These are phyloP conservation scores for Areca catechu DNA, from an alignment of 176 grass and related monocot genomes.

Conservation along the genomic window DNA sequence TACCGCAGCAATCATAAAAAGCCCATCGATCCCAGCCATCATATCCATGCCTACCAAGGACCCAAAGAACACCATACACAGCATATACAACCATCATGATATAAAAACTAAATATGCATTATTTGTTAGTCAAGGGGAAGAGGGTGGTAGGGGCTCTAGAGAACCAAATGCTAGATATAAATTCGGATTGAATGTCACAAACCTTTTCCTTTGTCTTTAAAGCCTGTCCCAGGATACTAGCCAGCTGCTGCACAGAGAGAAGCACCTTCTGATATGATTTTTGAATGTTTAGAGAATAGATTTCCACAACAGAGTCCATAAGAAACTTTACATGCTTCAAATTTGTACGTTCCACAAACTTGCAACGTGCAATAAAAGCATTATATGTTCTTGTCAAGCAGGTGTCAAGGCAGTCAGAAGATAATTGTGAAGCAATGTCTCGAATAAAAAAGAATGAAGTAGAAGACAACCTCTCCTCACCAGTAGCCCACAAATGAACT, in stretches of 20 bases:
- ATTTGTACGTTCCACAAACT: slow-evolving; percentile 59
- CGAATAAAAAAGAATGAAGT: slow-evolving; percentile 62
- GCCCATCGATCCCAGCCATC: no score
- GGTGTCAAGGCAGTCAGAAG: slow-evolving; percentile 50
- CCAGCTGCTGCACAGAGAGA: slow-evolving; percentile 55
- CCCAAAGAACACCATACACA: no score
- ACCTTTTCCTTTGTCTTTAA: slow-evolving; percentile 76
- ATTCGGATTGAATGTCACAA: background rate
- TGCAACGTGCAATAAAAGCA: slow-evolving; percentile 62
- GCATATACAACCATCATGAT: no score
- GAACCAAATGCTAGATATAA: no score
- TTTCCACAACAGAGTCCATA: slow-evolving; percentile 47
- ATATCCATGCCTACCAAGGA: no score
- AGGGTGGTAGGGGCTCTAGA: no score
- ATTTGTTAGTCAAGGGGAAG: no score
- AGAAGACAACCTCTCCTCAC: slow-evolving; percentile 52
- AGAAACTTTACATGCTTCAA: slow-evolving; percentile 59
- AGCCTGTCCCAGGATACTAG: slow-evolving; percentile 53
- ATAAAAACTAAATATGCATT: no score
- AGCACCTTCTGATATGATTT: slow-evolving; percentile 49
- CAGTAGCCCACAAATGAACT: slow-evolving; percentile 76
- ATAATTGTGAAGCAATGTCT: slow-evolving; percentile 49
- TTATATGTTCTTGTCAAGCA: slow-evolving; percentile 64
- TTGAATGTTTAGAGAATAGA: slow-evolving; percentile 77
- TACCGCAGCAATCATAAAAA: no score